A percentile compares a stretch with the other conserved stretches of the same genome.
These are phyloP conservation scores for Begonia masoniana DNA, from an alignment of 306 rosid genomes.

Conservation along the genomic window DNA sequence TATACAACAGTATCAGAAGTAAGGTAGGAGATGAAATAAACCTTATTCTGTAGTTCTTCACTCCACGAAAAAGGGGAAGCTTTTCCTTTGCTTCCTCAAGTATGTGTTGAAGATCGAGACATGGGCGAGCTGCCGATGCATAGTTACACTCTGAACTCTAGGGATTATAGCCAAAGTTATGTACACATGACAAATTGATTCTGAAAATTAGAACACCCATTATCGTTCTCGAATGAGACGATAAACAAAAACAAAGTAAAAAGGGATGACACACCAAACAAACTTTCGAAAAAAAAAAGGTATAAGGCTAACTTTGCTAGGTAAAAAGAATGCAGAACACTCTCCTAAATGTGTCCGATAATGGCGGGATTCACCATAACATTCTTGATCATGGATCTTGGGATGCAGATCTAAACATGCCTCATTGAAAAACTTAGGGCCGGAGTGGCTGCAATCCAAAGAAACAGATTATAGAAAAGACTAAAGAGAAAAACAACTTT, in stretches of 20 bases:
- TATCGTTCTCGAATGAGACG: no score
- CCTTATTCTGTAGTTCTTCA: constrained; percentile 68
- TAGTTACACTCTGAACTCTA: constrained; percentile 68
- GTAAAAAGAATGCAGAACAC: not conserved
- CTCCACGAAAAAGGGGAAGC: constrained; percentile 24
- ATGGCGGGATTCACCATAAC: not conserved
- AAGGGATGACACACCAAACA: not conserved
- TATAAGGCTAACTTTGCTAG: not conserved
- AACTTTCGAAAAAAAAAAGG: not conserved
- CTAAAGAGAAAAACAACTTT: not conserved
- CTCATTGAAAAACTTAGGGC: constrained; percentile 69
- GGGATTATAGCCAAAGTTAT: constrained; percentile 8
- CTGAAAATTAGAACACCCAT: not conserved
- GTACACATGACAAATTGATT: constrained; percentile 4
- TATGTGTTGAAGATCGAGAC: constrained; percentile 43
- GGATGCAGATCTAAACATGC: constrained; percentile 43
- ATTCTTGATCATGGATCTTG: constrained; percentile 9
- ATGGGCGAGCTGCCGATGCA: constrained; percentile 63
- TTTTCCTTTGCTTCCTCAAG: constrained; percentile 5
- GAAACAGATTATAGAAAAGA: not conserved
- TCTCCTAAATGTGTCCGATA: not conserved
- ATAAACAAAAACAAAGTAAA: not conserved
- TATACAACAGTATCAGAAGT: constrained; percentile 46
- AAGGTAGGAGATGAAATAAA: constrained; percentile 6
- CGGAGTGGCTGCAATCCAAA: constrained; percentile 33